phyloP scores from a whole-genome alignment of 345 rosid genomes.

The Pistacia vera region DNA sequence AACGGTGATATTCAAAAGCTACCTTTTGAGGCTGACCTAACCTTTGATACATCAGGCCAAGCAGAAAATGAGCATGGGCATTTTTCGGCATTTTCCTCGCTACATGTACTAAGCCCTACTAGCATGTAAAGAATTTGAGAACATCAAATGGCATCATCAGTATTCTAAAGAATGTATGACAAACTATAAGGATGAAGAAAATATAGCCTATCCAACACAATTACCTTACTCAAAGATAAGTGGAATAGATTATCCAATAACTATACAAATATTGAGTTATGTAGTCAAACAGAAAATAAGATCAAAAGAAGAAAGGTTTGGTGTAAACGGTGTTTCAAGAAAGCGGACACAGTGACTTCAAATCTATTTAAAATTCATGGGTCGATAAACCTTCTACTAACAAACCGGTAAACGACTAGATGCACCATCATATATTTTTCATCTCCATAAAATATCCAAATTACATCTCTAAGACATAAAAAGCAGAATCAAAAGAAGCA shows the following conservation, averaged over 20 bases:
- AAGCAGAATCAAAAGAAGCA: not conserved
- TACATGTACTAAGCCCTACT: slow-evolving; percentile 88
- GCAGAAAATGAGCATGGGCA: slow-evolving; percentile 96
- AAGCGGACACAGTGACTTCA: not conserved
- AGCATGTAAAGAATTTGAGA: slow-evolving; percentile 9
- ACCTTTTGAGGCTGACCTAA: slow-evolving; percentile 94
- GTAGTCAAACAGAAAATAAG: not conserved
- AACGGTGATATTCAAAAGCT: slow-evolving; percentile 20
- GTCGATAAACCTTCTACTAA: not conserved
- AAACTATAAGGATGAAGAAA: not conserved
- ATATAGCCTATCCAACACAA: not conserved
- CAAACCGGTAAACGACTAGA: too few species aligned
- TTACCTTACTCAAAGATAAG: not conserved
- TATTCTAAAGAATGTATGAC: not conserved
- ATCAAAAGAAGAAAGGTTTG: not conserved
- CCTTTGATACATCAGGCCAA: slow-evolving; percentile 94
- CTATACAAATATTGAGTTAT: too few species aligned
- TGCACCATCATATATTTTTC: too few species aligned
- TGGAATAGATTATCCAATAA: too few species aligned
- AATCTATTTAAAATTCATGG: not conserved
- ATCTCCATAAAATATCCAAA: not conserved
- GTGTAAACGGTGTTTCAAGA: not conserved
- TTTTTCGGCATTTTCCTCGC: slow-evolving; percentile 97
- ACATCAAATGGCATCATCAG: not conserved
- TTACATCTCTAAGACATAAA: not conserved